phyloP scores from a whole-genome alignment of 306 rosid species.

The Begonia masoniana region DNA sequence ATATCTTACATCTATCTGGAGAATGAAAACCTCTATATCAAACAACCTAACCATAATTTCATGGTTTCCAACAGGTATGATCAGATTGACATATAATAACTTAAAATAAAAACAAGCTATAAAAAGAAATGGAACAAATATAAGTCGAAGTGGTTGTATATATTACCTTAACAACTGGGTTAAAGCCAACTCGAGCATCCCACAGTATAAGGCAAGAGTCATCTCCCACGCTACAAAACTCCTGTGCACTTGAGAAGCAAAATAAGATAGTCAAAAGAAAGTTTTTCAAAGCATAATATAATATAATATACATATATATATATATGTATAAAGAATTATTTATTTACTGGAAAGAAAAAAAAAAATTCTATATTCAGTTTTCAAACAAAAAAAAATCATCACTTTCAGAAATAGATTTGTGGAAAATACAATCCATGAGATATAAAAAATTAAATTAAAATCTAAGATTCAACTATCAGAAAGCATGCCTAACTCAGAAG shows the following conservation, averaged over 20 bases:
- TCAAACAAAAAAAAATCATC: not conserved
- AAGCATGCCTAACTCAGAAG: too few relatives aligned
- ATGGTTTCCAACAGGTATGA: not conserved
- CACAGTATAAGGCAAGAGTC: constrained; percentile 95
- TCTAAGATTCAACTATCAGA: too few relatives aligned
- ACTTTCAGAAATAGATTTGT: not conserved
- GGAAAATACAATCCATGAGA: not conserved
- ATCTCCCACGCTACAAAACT: constrained; percentile 98
- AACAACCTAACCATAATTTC: not conserved
- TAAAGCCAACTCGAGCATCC: constrained; percentile 91
- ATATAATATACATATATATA: too few relatives aligned
- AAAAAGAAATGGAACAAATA: not conserved
- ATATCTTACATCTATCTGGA: not conserved
- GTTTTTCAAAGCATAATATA: too few relatives aligned
- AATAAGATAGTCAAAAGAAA: not conserved
- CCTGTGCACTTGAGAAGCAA: constrained; percentile 45
- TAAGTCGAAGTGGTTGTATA: too few relatives aligned
- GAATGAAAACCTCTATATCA: not conserved
- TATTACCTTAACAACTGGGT: constrained; percentile 80
- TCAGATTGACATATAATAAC: too few relatives aligned
- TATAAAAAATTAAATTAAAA: too few relatives aligned
- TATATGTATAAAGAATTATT: too few relatives aligned
- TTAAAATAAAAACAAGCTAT: too few relatives aligned
- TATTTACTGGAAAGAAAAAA: not conserved
- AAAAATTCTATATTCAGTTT: not conserved